These are phyloP conservation scores for Cutaneotrichosporon sp. DNA, from an alignment of 1,284 basidiomycete species.

Conservation along the genomic window DNA sequence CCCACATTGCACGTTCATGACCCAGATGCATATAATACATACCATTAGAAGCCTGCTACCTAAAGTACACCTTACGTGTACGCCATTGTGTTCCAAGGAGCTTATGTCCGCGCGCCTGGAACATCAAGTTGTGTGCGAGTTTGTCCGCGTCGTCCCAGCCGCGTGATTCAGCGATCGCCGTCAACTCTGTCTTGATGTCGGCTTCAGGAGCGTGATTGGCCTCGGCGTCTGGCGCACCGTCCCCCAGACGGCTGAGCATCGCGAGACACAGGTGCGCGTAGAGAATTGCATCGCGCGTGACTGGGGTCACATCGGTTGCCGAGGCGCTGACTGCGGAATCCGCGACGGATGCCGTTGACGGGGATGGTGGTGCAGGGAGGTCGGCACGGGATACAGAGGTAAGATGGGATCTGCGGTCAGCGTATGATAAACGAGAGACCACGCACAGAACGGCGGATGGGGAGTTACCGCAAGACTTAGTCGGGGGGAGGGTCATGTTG, in stretches of 20 bases:
- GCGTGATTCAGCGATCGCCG: slow-evolving; percentile 25
- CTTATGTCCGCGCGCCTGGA: slow-evolving; percentile 10
- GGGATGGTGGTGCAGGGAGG: slow-evolving; percentile 27
- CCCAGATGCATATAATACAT: too few species aligned
- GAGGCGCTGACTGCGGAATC: slow-evolving; percentile 2
- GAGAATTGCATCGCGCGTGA: slow-evolving; percentile 38
- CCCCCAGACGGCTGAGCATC: slow-evolving; percentile 24
- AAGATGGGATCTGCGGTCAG: slow-evolving; percentile 30
- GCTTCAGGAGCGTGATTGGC: slow-evolving; percentile 21
- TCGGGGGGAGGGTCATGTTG: slow-evolving; percentile 21
- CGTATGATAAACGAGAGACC: neutral
- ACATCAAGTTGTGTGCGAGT: slow-evolving; percentile 32
- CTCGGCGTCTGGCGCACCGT: neutral
- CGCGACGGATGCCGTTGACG: slow-evolving; percentile 10
- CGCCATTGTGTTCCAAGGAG: slow-evolving; percentile 23
- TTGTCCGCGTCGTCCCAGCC: slow-evolving; percentile 27
- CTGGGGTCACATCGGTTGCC: slow-evolving; percentile 8
- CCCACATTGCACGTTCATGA: too few species aligned
- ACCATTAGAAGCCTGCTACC: too few species aligned
- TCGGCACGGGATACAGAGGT: slow-evolving; percentile 28
- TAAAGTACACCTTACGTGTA: slow-evolving; percentile 31
- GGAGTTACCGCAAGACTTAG: slow-evolving; percentile 13
- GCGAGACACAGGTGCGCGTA: slow-evolving; percentile 32
- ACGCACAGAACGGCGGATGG: slow-evolving; percentile 32
- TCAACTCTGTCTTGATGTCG: slow-evolving; percentile 33